Conservation (phyloP, 371 early-diverging fungal genomes). For the Coemansia sp. region DNA sequence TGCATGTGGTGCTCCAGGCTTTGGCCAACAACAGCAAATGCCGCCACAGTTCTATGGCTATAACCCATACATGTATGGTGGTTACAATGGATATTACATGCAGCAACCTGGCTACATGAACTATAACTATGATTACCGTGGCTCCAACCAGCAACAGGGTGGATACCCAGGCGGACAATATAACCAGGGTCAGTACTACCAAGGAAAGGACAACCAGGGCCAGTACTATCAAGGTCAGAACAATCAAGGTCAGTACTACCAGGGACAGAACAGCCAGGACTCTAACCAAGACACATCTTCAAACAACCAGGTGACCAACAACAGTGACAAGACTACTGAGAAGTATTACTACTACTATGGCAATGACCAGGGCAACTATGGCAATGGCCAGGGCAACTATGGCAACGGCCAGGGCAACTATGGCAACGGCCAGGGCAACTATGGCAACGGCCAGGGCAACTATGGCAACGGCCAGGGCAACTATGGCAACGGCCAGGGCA, state of each 20-base stretch:
- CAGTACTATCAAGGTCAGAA: neutral
- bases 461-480: too few species aligned
- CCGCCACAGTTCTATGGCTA: neutral
- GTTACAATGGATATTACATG: neutral
- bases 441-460: too few species aligned
- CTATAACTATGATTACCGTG: neutral
- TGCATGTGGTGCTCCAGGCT: neutral
- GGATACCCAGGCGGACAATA: neutral
- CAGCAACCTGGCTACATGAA: constrained; percentile 3
- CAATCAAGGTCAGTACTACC: neutral
- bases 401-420: neutral
- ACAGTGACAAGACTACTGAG: neutral
- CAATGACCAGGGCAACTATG: neutral
- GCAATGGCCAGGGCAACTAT: neutral
- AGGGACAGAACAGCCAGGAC: neutral
- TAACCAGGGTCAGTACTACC: neutral
- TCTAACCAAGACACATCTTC: neutral
- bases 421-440: too few species aligned
- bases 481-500: neutral
- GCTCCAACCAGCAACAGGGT: neutral
- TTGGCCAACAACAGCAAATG: constrained; percentile 3
- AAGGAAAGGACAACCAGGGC: neutral
- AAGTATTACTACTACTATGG: neutral
- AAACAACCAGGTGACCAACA: neutral
- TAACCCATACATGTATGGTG: constrained; percentile 6